Conservation (phyloP, 495 filamentous ascomycete genomes). For the Penicillium mononematosum region DNA sequence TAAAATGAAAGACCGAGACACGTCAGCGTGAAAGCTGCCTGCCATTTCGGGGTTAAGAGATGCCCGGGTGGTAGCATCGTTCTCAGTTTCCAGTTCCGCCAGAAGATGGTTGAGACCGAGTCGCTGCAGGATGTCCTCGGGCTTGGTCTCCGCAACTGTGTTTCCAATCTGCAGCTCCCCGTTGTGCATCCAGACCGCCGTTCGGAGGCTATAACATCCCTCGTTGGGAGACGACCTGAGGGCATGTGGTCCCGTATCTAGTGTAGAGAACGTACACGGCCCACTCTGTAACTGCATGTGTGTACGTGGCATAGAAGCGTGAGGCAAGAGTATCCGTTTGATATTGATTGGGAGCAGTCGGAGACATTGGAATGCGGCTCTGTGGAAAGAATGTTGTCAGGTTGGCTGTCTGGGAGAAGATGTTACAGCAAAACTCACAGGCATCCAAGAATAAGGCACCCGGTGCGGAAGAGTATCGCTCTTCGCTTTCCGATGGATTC, state of each 20-base stretch:
- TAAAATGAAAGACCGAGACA: slow-evolving; percentile 14
- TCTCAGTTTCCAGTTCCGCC: slow-evolving; percentile 1
- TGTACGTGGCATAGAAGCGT: background rate
- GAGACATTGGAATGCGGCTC: slow-evolving; percentile 23
- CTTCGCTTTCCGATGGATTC: slow-evolving; percentile 24
- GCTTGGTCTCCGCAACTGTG: slow-evolving; percentile 23
- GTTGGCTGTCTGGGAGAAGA: background rate
- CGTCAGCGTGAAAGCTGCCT: background rate
- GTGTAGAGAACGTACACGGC: slow-evolving; percentile 21
- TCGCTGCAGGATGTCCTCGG: slow-evolving; percentile 13
- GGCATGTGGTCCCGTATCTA: slow-evolving; percentile 21
- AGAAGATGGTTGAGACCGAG: slow-evolving; percentile 19
- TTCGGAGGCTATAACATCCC: slow-evolving; percentile 25
- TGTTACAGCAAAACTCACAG: slow-evolving; percentile 25
- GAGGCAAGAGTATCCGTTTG: slow-evolving; percentile 3
- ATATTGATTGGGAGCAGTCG: slow-evolving; percentile 9
- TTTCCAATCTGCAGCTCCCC: slow-evolving; percentile 56
- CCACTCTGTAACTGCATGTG: slow-evolving; percentile 11
- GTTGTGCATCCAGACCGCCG: slow-evolving; percentile 66
- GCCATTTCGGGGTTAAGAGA: background rate
- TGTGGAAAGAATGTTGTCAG: background rate
- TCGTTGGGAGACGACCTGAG: slow-evolving; percentile 20
- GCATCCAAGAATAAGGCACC: slow-evolving; percentile 33
- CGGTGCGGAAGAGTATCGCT: slow-evolving; percentile 24
- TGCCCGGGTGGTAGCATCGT: background rate